Conservation (phyloP, 225 moss, liverwort and hornwort species). For the Polytrichum formosum region DNA sequence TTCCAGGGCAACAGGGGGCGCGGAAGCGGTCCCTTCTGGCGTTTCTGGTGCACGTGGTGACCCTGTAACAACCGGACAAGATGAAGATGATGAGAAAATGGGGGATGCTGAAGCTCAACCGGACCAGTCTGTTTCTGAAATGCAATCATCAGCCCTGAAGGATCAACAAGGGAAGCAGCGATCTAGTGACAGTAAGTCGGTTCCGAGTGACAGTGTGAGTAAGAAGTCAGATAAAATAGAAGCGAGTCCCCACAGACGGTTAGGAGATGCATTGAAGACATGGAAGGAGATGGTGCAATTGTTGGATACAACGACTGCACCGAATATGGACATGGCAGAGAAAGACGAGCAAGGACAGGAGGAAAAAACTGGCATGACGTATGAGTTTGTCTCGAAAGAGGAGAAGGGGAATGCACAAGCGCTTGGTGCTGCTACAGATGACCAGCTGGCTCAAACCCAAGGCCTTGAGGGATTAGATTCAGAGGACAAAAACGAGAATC, state of each 20-base stretch:
- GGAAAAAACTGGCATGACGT: slow-evolving; percentile 45
- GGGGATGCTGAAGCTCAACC: slow-evolving; percentile 54
- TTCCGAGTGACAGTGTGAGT: slow-evolving; percentile 18
- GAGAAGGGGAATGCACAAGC: slow-evolving; percentile 65
- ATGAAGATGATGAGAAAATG: slow-evolving; percentile 52
- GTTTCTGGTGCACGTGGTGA: slow-evolving; percentile 62
- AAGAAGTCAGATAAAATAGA: slow-evolving; percentile 54
- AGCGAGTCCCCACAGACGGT: slow-evolving; percentile 71
- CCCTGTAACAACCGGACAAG: slow-evolving; percentile 38
- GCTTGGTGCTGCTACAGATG: slow-evolving; percentile 82
- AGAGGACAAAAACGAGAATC: slow-evolving; percentile 32
- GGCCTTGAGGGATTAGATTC: slow-evolving; percentile 26
- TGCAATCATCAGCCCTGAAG: slow-evolving; percentile 56
- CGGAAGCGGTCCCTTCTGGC: slow-evolving; percentile 53
- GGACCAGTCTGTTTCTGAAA: slow-evolving; percentile 42
- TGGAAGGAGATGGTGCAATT: slow-evolving; percentile 96
- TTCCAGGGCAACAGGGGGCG: slow-evolving; percentile 61
- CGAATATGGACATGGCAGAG: slow-evolving; percentile 30
- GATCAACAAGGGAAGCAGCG: slow-evolving; percentile 50
- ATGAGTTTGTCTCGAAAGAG: slow-evolving; percentile 69
- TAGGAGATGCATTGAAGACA: slow-evolving; percentile 87
- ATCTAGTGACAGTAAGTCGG: slow-evolving; percentile 41
- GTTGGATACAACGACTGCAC: slow-evolving; percentile 40
- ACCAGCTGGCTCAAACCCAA: slow-evolving; percentile 59
- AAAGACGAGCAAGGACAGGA: slow-evolving; percentile 32